phyloP scores from a whole-genome alignment of 257 asterid species.

The Capsicum rhomboideum region DNA sequence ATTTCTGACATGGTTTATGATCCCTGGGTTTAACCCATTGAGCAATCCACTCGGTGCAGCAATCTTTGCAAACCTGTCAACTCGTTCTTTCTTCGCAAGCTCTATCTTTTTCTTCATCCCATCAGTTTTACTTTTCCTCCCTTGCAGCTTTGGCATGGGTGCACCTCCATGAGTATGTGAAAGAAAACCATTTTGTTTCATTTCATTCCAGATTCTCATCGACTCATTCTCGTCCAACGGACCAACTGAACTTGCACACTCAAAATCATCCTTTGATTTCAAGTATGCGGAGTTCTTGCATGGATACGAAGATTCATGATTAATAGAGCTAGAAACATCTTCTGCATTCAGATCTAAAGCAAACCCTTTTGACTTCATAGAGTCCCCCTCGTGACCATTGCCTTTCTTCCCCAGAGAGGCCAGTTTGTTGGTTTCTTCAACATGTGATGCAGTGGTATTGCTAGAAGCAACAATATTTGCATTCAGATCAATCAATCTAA shows the following conservation, averaged over 20 bases:
- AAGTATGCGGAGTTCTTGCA: conserved; percentile 20
- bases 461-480: conserved; percentile 22
- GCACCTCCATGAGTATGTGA: conserved; percentile 40
- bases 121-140: conserved; percentile 45
- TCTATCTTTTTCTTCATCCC: conserved; percentile 59
- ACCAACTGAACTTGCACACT: conserved; percentile 71
- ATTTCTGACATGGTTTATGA: conserved; percentile 90
- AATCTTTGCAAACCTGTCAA: conserved; percentile 73
- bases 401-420: conserved; percentile 15
- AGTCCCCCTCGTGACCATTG: conserved; percentile 3
- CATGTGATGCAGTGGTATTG: conserved; percentile 6
- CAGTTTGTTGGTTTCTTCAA: conserved; percentile 17
- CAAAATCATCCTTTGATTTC: conserved; percentile 49
- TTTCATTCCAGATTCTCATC: conserved; percentile 66
- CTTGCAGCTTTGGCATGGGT: conserved; percentile 48
- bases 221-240: conserved; percentile 56
- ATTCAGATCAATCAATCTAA: conserved; percentile 49
- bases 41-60: conserved; percentile 97
- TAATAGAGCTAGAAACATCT: conserved; percentile 46
- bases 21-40: conserved; percentile 85
- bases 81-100: conserved; percentile 79
- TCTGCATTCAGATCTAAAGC: conserved; percentile 59
- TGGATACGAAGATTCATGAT: conserved; percentile 29
- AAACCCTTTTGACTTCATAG: conserved; percentile 28
- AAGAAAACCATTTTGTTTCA: conserved; percentile 76